Conservation (phyloP, 2,329 filamentous ascomycete genomes). For the Alternaria arbusti region DNA sequence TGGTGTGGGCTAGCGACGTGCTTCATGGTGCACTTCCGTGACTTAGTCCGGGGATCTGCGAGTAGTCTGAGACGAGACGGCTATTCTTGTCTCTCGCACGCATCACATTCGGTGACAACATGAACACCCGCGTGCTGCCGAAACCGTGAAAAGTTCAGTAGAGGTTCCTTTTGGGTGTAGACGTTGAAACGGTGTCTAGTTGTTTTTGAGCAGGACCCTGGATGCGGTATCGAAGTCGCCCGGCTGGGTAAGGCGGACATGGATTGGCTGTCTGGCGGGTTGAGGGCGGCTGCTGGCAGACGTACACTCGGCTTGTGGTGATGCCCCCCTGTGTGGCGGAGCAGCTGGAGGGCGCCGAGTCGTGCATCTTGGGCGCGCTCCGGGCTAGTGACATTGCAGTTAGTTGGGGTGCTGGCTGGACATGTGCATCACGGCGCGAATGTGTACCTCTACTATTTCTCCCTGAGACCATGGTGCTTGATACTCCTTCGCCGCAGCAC, state of each 20-base stretch:
- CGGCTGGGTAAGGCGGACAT: not conserved
- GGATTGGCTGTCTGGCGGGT: not conserved
- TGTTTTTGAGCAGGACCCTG: not conserved
- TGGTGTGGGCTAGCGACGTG: not conserved
- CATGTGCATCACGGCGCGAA: not conserved
- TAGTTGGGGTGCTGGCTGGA: not conserved
- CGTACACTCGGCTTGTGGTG: not conserved
- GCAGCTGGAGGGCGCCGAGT: conserved; percentile 2
- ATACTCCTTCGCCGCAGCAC: conserved; percentile 11
- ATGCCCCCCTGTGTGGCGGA: conserved; percentile 1
- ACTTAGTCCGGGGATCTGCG: not conserved
- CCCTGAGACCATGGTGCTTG: conserved; percentile 17
- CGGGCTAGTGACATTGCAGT: conserved; percentile 3
- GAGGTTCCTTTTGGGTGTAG: not conserved
- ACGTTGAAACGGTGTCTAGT: not conserved
- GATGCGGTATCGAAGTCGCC: not conserved
- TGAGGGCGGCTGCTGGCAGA: not conserved
- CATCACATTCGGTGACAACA: not conserved
- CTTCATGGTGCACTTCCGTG: not conserved
- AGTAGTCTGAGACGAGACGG: not conserved
- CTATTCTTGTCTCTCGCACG: conserved; percentile 3
- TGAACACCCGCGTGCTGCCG: not conserved
- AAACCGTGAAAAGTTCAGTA: not conserved
- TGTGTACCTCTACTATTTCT: conserved; percentile 2
- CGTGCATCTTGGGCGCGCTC: conserved; percentile 1